Percentiles rank a stretch among this genome's conserved stretches.
Evolutionary conservation across 441 rosid genomes (phyloP).

Genomic region (Mallotus japonicus): DNA sequence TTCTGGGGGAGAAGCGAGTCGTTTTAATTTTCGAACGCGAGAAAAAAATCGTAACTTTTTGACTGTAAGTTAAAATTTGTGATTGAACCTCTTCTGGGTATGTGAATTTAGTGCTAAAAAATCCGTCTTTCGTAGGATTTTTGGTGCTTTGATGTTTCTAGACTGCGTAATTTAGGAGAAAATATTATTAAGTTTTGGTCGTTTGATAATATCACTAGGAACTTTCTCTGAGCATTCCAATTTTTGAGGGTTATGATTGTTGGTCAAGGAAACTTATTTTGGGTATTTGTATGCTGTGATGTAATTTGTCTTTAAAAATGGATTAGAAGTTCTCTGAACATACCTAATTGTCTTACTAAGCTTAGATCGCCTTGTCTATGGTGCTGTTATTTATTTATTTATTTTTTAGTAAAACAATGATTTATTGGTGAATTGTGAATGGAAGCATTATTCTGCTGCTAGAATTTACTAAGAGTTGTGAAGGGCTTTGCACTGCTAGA

Average conservation of each 20-base stretch:
- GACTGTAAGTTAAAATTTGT: constrained; percentile 22
- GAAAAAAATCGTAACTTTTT: neutral
- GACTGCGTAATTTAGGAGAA: neutral
- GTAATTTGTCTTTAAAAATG: constrained; percentile 3
- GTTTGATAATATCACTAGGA: constrained; percentile 5
- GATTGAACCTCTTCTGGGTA: constrained; percentile 24
- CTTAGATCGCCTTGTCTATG: constrained; percentile 11
- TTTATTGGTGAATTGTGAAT: constrained; percentile 14
- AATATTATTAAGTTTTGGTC: constrained; percentile 8
- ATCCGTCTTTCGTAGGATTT: constrained; percentile 5
- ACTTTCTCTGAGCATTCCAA: neutral
- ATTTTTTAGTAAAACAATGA: neutral
- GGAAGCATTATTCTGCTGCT: constrained; percentile 7
- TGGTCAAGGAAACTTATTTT: constrained; percentile 14
- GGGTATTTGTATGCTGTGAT: neutral
- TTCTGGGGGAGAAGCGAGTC: neutral
- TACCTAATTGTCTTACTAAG: constrained; percentile 7
- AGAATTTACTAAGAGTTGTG: constrained; percentile 4
- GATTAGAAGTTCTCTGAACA: constrained; percentile 9
- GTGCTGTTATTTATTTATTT: neutral
- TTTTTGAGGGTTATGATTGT: constrained; percentile 1
- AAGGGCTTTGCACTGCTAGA: neutral
- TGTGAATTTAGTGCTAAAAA: constrained; percentile 15
- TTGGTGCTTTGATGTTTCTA: neutral
- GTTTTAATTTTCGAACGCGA: neutral